phyloP scores from a whole-genome alignment of 2,329 filamentous ascomycete species.

The Cercospora janseana region DNA sequence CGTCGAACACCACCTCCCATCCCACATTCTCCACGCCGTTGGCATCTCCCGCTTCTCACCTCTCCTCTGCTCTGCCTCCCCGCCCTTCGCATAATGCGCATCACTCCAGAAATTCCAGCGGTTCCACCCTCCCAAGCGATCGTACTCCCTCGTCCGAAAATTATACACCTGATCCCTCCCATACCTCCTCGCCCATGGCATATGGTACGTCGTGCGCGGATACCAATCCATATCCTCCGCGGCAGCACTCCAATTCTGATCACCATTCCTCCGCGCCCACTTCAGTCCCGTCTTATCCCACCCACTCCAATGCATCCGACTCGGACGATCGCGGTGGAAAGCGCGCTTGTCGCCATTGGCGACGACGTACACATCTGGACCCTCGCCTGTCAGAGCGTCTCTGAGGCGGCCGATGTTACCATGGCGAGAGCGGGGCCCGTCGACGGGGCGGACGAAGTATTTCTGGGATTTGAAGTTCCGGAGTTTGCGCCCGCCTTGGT shows the following conservation, averaged over 20 bases:
- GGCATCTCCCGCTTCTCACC: conserved; percentile 28
- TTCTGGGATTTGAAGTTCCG: conserved; percentile 39
- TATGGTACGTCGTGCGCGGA: conserved; percentile 34
- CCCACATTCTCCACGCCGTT: conserved; percentile 22
- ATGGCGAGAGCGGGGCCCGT: conserved; percentile 43
- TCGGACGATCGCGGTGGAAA: conserved; percentile 41
- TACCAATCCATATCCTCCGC: conserved; percentile 36
- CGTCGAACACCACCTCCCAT: conserved; percentile 34
- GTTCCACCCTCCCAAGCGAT: conserved; percentile 17
- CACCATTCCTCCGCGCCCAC: conserved; percentile 13
- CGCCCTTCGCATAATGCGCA: conserved; percentile 31
- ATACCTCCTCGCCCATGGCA: conserved; percentile 25
- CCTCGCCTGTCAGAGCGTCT: conserved; percentile 44
- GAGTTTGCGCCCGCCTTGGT: conserved; percentile 26
- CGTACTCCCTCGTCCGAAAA: conserved; percentile 32
- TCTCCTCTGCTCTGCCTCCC: too few species aligned
- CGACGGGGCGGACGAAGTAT: conserved; percentile 47
- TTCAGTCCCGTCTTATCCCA: conserved; percentile 33
- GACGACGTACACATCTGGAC: conserved; percentile 49
- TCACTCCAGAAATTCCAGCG: conserved; percentile 31
- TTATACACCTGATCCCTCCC: conserved; percentile 29
- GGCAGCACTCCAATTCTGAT: conserved; percentile 39
- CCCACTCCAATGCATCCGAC: conserved; percentile 39
- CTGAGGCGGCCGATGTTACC: conserved; percentile 42
- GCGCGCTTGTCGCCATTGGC: conserved; percentile 41